Conservation (phyloP, 306 rosid genomes). For the Abrus precatorius region DNA sequence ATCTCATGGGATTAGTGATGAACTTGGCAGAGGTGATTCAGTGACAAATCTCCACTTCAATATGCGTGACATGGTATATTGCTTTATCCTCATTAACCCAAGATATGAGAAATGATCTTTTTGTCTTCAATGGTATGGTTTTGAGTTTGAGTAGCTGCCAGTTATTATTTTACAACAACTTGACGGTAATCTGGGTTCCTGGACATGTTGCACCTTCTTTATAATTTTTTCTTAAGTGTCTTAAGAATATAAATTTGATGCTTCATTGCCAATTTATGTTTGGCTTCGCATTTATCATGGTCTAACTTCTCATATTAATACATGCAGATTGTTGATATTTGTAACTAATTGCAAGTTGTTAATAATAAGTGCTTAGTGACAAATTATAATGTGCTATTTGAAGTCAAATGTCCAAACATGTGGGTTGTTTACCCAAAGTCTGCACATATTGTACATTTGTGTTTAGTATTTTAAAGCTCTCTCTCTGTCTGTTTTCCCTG, state of each 20-base stretch:
- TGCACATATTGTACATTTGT: background rate
- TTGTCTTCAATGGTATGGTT: constrained; percentile 30
- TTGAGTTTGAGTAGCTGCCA: constrained; percentile 7
- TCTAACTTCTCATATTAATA: constrained; percentile 33
- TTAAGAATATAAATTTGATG: constrained; percentile 37
- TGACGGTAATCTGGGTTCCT: constrained; percentile 25
- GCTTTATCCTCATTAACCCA: constrained; percentile 39
- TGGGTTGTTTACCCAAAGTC: constrained; percentile 30
- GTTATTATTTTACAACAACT: background rate
- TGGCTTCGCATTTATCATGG: constrained; percentile 6
- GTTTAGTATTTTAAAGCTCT: constrained; percentile 22
- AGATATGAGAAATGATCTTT: constrained; percentile 29
- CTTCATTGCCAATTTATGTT: constrained; percentile 31
- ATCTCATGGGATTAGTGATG: constrained; percentile 80
- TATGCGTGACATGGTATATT: constrained; percentile 93
- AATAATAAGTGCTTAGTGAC: background rate
- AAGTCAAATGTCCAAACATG: constrained; percentile 34
- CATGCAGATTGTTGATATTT: constrained; percentile 26
- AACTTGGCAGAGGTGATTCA: constrained; percentile 74
- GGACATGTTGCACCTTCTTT: constrained; percentile 19
- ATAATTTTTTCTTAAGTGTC: constrained; percentile 25
- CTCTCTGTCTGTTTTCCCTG: background rate
- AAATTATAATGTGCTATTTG: constrained; percentile 31
- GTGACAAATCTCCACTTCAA: constrained; percentile 94
- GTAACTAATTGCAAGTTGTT: constrained; percentile 24